A percentile compares a stretch with the other conserved stretches of the same genome.
Conservation (phyloP, 2,329 filamentous ascomycete species). For the Shiraia bambusicola region DNA sequence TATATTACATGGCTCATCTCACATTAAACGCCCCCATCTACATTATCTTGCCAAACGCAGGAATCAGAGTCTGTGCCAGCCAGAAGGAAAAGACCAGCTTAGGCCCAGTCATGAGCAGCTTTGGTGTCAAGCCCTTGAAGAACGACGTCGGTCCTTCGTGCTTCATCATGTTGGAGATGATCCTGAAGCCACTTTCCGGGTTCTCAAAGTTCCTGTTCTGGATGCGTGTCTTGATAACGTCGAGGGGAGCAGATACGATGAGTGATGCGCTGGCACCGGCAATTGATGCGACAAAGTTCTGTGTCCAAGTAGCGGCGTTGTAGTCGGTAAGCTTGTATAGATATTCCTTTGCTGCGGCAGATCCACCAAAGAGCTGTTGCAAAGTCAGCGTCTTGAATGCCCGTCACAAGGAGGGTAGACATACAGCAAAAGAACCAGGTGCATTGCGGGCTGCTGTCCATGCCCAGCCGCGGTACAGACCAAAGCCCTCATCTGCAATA, state of each 20-base stretch:
- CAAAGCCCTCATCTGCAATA: conserved; percentile 89
- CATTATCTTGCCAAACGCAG: conserved; percentile 75
- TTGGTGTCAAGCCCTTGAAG: conserved; percentile 97
- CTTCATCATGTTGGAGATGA: conserved; percentile 88
- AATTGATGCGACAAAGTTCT: conserved; percentile 97
- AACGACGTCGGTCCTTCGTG: conserved; percentile 84
- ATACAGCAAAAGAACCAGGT: conserved; percentile 91
- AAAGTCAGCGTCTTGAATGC: conserved; percentile 15
- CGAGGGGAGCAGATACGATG: conserved; percentile 94
- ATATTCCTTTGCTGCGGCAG: conserved; percentile 96
- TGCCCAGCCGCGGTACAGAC: conserved; percentile 91
- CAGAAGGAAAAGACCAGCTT: conserved; percentile 99
- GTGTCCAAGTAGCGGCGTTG: conserved; percentile 89
- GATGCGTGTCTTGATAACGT: conserved; percentile 96
- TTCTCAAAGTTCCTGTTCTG: conserved; percentile 99
- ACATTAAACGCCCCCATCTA: conserved; percentile 38
- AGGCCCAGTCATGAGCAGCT: conserved; percentile 98
- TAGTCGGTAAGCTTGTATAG: conserved; percentile 88
- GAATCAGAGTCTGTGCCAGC: conserved; percentile 97
- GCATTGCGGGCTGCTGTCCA: conserved; percentile 98
- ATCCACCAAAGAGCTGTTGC: conserved; percentile 85
- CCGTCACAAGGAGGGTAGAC: conserved; percentile 39
- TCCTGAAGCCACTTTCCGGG: conserved; percentile 89
- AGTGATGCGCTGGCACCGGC: conserved; percentile 94
- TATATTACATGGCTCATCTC: conserved; percentile 31